phyloP scores from a whole-genome alignment of 2,329 filamentous ascomycete species.

The Neonectria sp. region DNA sequence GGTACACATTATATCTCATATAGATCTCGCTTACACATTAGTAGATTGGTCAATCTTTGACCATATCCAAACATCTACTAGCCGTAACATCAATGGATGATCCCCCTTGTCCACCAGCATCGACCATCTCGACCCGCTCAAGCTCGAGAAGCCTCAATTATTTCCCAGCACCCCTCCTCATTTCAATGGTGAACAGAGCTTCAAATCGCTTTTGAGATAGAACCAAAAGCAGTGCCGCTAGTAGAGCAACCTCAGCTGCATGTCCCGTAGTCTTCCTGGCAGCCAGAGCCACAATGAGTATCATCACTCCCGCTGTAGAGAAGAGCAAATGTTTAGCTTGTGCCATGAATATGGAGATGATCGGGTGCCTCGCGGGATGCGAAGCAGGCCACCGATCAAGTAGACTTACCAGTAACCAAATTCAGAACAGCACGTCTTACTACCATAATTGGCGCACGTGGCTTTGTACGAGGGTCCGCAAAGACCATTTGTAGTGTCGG shows the following conservation, averaged over 20 bases:
- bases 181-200: not conserved
- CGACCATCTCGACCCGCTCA: not conserved
- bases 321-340: constrained; percentile 15
- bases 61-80: not conserved
- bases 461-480: constrained; percentile 21
- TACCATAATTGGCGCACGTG: constrained; percentile 13
- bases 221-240: not conserved
- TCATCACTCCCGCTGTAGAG: constrained; percentile 5
- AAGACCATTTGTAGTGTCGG: constrained; percentile 20
- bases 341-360: not conserved
- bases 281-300: constrained; percentile 50
- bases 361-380: not conserved
- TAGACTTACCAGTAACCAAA: constrained; percentile 52
- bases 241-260: constrained; percentile 34
- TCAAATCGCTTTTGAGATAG: not conserved
- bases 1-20: not conserved
- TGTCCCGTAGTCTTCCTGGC: constrained; percentile 50
- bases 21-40: not conserved
- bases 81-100: not conserved
- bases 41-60: not conserved
- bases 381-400: not conserved
- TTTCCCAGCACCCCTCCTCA: not conserved
- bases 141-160: not conserved
- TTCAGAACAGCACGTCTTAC: constrained; percentile 54
- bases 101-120: not conserved